Percentiles rank a stretch among this genome's conserved stretches.
Evolutionary conservation across 1,284 basidiomycete species (phyloP).

Genomic region (Apiotrichum montevideense): DNA sequence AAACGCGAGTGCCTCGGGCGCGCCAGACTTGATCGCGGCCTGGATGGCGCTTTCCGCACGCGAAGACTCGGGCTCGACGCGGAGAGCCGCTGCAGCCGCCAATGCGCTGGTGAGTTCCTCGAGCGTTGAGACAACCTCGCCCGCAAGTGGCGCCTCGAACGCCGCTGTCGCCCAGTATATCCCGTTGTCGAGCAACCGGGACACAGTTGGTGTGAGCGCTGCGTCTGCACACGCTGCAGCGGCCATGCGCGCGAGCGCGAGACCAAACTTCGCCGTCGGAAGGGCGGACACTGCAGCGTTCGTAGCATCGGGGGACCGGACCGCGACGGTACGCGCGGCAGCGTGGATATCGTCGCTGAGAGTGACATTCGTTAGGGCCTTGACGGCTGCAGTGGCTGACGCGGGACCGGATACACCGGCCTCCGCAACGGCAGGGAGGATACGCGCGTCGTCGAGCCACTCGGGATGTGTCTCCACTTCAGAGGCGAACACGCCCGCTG

Average conservation of each 20-base stretch:
- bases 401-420: not conserved
- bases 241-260: slow-evolving; percentile 7
- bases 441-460: slow-evolving; percentile 13
- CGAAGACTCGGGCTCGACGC: slow-evolving; percentile 52
- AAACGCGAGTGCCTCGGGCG: slow-evolving; percentile 52
- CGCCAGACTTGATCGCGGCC: slow-evolving; percentile 56
- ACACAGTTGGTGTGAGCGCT: slow-evolving; percentile 1
- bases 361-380: slow-evolving; percentile 5
- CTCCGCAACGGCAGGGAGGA: slow-evolving; percentile 17
- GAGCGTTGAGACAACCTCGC: slow-evolving; percentile 1
- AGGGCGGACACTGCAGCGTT: not conserved
- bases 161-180: slow-evolving; percentile 22
- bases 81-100: slow-evolving; percentile 8
- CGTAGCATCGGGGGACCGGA: not conserved
- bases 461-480: slow-evolving; percentile 6
- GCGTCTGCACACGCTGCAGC: not conserved
- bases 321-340: slow-evolving; percentile 5
- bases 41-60: slow-evolving; percentile 68
- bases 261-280: not conserved
- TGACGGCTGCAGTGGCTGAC: not conserved
- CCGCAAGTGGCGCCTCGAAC: slow-evolving; percentile 17
- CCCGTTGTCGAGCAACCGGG: slow-evolving; percentile 19
- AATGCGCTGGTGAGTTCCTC: slow-evolving; percentile 7
- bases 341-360: slow-evolving; percentile 2
- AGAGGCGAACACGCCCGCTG: slow-evolving; percentile 8